phyloP scores from a whole-genome alignment of 306 rosid genomes.

The Sesbania bispinosa region DNA sequence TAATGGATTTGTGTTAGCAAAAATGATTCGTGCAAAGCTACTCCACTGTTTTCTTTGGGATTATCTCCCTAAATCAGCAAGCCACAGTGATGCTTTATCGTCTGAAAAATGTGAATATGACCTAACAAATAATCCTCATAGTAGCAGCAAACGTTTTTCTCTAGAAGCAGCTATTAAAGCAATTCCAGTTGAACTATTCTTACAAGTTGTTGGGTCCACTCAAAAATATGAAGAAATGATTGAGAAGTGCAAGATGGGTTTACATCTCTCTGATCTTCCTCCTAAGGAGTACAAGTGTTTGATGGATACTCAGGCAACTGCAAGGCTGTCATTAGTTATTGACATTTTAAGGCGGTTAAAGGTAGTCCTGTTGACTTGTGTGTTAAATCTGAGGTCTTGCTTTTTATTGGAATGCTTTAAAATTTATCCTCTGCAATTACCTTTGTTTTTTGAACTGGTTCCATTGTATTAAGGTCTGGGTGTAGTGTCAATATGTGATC shows the following conservation, averaged over 20 bases:
- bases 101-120: slow-evolving; percentile 27
- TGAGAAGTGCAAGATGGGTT: slow-evolving; percentile 79
- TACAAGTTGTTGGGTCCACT: slow-evolving; percentile 87
- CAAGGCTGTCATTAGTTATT: slow-evolving; percentile 75
- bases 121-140: slow-evolving; percentile 48
- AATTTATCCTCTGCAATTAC: slow-evolving; percentile 9
- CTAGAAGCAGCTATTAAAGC: slow-evolving; percentile 65
- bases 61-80: slow-evolving; percentile 44
- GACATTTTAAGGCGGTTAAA: slow-evolving; percentile 87
- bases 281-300: slow-evolving; percentile 60
- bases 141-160: slow-evolving; percentile 61
- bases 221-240: slow-evolving; percentile 63
- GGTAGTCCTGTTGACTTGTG: slow-evolving; percentile 47
- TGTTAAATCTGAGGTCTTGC: slow-evolving; percentile 14
- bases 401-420: neutral
- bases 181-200: slow-evolving; percentile 83
- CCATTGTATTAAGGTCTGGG: neutral
- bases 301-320: slow-evolving; percentile 78
- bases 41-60: slow-evolving; percentile 88
- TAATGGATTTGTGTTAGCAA: slow-evolving; percentile 88
- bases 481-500: neutral
- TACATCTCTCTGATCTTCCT: slow-evolving; percentile 74
- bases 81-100: slow-evolving; percentile 39
- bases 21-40: slow-evolving; percentile 91
- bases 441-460: slow-evolving; percentile 11